Base-by-base conservation (phyloP, 345 rosid genomes). In the Corchorus olitorius region DNA sequence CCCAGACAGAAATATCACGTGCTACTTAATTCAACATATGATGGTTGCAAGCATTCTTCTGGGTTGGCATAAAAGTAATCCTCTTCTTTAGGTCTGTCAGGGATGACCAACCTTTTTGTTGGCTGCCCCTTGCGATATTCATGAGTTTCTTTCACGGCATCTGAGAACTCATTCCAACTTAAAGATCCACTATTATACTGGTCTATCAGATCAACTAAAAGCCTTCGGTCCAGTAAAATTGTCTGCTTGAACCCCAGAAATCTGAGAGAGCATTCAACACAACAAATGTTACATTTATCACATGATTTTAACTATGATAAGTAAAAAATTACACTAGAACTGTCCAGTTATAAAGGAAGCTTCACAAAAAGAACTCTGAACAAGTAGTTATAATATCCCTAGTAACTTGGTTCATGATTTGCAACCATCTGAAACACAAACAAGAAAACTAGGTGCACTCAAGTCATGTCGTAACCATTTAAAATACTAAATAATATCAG, bases 61-160 rank as follows among this genome's bases (percentile, higher is more conserved):
- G 99, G 98, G 81, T 96, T 96, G 43, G 99, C 89, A 76, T 89
- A 96, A 84, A 93, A 96, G 80, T 92, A 93, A 56, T 96, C 98
- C 83, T 96, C 99, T 79, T 92, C 98, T 72, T 93, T 96, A 2
- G 98, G 99, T 78, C 79, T 85, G 73, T 90, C 94, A 13, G 92
- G 94, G 43, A 94, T 88, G 67, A 91, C 90, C 80, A 83, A 65
- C 76, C 99, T 82, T 54, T 73, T 86, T 37, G 73, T 84, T 2
- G 94, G 92, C 54, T 88, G 89, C 52, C 99, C 98, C 87, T 90
- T 88, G 76, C 92, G 86, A 76, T 81, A 74, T 17, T 78, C 86
- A 76, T 96, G 99, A 72, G 86, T 71, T 78, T 85, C 91, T 86
- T 94, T 96, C 14, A 96, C 95, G 27, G 89, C 87, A 8, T 83